Evolutionary conservation across 495 filamentous ascomycete genomes (phyloP).

Genomic region (Staphylotrichum longicolle): DNA sequence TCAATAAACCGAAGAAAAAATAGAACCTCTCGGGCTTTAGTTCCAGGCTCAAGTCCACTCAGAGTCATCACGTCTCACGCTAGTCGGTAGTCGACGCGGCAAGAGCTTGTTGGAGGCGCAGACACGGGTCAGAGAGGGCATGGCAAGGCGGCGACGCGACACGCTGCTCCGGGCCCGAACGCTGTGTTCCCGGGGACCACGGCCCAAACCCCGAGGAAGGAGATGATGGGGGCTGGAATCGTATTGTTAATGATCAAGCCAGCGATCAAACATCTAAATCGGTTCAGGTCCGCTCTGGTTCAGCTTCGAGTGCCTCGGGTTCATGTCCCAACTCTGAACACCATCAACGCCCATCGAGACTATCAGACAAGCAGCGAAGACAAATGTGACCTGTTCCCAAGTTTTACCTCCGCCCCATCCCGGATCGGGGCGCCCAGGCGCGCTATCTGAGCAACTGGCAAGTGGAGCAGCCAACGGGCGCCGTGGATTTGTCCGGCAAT

Average conservation of each 20-base stretch:
- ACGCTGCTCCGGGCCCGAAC: too few species aligned
- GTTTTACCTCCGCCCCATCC: background rate
- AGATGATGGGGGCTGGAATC: too few species aligned
- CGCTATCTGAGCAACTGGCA: background rate
- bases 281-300: too few species aligned
- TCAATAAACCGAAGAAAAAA: background rate
- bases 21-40: background rate
- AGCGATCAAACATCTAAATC: too few species aligned
- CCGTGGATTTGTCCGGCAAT: background rate
- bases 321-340: too few species aligned
- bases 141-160: too few species aligned
- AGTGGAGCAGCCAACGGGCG: background rate
- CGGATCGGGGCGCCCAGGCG: constrained; percentile 3
- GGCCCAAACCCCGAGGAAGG: too few species aligned
- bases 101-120: background rate
- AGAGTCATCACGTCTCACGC: background rate
- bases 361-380: background rate
- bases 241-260: too few species aligned
- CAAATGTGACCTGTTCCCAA: background rate
- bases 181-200: too few species aligned
- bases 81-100: background rate
- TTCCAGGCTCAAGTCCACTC: background rate
- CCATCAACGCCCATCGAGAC: too few species aligned
- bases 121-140: too few species aligned
- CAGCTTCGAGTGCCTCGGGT: too few species aligned